Percentiles rank a stretch among this genome's conserved stretches.
phyloP scores from a whole-genome alignment of 192 early-diverging fungal species.

The Podila minutissima region DNA sequence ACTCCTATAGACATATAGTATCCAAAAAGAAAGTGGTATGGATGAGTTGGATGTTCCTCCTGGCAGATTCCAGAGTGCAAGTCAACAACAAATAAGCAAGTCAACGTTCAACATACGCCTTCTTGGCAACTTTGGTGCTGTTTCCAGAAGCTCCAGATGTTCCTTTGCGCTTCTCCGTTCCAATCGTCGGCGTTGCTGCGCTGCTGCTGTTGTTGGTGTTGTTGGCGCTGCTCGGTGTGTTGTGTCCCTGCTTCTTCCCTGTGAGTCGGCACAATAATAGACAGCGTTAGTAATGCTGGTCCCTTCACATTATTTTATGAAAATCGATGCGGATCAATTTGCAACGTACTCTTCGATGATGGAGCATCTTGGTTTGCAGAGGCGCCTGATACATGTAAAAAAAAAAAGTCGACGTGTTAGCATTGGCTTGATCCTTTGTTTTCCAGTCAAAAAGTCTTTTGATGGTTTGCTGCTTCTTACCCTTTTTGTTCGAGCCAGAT shows the following conservation, averaged over 20 bases:
- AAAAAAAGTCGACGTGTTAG: neutral
- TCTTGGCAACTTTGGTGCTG: conserved; percentile 33
- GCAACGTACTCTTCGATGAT: conserved; percentile 52
- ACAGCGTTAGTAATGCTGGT: neutral
- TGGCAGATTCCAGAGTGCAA: neutral
- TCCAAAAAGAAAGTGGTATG: no score
- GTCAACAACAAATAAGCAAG: neutral
- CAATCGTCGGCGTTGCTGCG: conserved; percentile 14
- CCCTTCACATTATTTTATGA: neutral
- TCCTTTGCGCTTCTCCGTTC: conserved; percentile 35
- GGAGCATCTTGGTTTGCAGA: conserved; percentile 22
- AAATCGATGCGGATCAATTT: neutral
- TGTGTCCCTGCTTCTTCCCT: conserved; percentile 51
- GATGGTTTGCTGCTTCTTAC: conserved; percentile 1
- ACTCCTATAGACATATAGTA: conserved; percentile 7
- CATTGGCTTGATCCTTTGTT: neutral
- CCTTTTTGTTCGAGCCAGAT: conserved; percentile 38
- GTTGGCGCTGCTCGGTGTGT: conserved; percentile 8
- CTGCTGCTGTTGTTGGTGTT: conserved; percentile 14
- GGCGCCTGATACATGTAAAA: neutral
- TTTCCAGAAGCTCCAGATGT: conserved; percentile 1
- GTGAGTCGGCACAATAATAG: neutral
- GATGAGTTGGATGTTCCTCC: no score
- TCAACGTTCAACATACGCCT: conserved; percentile 26
- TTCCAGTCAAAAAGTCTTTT: neutral